A percentile compares a stretch with the other conserved stretches of the same genome.
phyloP scores from a whole-genome alignment of 352 stramenopile species.

The Phytophthora fragariaefolia region DNA sequence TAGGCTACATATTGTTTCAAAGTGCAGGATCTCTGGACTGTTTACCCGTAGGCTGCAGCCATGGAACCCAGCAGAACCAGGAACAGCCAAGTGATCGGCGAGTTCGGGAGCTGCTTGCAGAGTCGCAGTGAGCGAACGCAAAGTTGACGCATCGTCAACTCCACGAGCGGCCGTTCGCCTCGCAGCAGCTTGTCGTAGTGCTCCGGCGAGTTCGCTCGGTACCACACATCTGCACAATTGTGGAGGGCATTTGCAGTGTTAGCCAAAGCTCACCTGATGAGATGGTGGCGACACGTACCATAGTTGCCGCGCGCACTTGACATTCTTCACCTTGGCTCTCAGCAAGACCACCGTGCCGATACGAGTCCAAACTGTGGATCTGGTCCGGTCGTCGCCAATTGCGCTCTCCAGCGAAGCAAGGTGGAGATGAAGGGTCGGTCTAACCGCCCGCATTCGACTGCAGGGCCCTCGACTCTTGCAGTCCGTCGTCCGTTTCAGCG shows the following conservation, averaged over 20 bases:
- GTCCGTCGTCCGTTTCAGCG: slow-evolving; percentile 23
- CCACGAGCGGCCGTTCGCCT: slow-evolving; percentile 58
- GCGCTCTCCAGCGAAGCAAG: background rate
- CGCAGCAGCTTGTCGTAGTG: slow-evolving; percentile 78
- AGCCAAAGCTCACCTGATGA: too few relatives aligned
- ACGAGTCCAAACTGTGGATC: background rate
- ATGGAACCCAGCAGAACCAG: slow-evolving; percentile 67
- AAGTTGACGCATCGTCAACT: slow-evolving; percentile 72
- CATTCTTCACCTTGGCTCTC: slow-evolving; percentile 1
- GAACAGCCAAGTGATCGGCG: slow-evolving; percentile 86
- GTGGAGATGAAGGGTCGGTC: slow-evolving; percentile 22
- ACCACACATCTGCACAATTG: slow-evolving; percentile 64
- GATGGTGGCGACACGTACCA: slow-evolving; percentile 13
- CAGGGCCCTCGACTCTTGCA: slow-evolving; percentile 19
- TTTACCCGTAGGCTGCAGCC: slow-evolving; percentile 72
- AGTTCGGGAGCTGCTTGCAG: slow-evolving; percentile 86
- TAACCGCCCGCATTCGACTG: too few relatives aligned
- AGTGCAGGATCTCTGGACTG: background rate
- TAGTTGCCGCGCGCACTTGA: slow-evolving; percentile 31
- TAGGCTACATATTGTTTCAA: background rate
- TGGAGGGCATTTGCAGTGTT: background rate
- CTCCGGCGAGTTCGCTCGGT: slow-evolving; percentile 65
- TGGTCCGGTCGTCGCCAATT: background rate
- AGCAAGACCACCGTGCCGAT: slow-evolving; percentile 1
- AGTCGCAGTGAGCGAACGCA: slow-evolving; percentile 70